Percentiles rank a stretch among this genome's conserved stretches.
Evolutionary conservation across 1,284 basidiomycete species (phyloP).

Genomic region (Neolentinus lepideus): DNA sequence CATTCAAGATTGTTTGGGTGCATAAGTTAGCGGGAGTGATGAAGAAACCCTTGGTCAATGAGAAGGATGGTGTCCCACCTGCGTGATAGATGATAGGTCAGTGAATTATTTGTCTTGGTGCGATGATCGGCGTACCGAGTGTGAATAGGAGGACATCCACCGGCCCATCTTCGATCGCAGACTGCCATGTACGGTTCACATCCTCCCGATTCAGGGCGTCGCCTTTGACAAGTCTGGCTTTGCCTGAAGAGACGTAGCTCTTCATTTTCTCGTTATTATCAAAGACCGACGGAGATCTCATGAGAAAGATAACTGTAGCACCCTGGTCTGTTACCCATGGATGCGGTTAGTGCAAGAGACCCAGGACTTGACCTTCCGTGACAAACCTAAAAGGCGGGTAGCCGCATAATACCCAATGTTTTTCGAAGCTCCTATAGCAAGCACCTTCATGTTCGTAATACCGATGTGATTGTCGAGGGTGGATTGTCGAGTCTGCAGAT

Average conservation of each 20-base stretch:
- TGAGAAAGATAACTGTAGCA: constrained; percentile 29
- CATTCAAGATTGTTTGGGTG: constrained; percentile 40
- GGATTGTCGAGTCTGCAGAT: no score
- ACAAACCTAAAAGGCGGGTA: constrained; percentile 41
- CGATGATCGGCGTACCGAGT: constrained; percentile 34
- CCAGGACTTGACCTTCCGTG: neutral
- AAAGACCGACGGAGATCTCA: constrained; percentile 36
- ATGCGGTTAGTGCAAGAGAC: neutral
- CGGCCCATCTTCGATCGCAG: constrained; percentile 19
- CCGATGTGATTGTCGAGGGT: neutral
- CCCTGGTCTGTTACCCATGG: neutral
- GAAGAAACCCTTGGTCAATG: constrained; percentile 32
- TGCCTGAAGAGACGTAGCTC: constrained; percentile 31
- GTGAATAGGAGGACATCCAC: constrained; percentile 44
- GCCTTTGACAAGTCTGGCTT: constrained; percentile 39
- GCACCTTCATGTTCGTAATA: constrained; percentile 23
- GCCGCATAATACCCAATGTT: constrained; percentile 57
- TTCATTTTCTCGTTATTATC: constrained; percentile 38
- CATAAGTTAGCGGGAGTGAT: constrained; percentile 42
- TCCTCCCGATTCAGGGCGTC: constrained; percentile 40
- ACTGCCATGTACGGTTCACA: constrained; percentile 36
- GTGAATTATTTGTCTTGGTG: neutral
- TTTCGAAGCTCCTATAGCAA: constrained; percentile 53
- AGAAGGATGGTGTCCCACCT: constrained; percentile 36
- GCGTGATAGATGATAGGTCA: constrained; percentile 5